Conservation (phyloP, 805 yeast genomes). For the Torulaspora franciscae region DNA sequence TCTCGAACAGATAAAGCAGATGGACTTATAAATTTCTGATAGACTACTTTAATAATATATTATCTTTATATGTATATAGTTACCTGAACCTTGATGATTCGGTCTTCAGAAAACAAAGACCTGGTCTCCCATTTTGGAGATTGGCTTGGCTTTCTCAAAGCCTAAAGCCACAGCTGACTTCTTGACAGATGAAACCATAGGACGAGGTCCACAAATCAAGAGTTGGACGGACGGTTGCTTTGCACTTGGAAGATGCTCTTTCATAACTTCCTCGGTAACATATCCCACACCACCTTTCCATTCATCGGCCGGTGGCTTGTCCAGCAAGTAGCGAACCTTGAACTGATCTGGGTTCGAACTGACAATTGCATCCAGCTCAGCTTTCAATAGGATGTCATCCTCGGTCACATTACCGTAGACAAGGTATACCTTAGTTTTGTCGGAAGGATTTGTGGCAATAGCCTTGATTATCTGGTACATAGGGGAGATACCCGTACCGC, state of each 20-base stretch:
- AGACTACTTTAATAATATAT: neutral
- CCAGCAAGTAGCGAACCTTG: conserved; percentile 66
- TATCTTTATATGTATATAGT: conserved; percentile 1
- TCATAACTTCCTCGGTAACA: conserved; percentile 69
- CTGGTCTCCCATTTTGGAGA: conserved; percentile 85
- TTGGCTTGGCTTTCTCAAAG: conserved; percentile 78
- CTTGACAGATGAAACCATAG: conserved; percentile 81
- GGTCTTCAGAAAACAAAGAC: conserved; percentile 66
- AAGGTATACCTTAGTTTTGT: conserved; percentile 67
- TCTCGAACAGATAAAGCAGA: conserved; percentile 42
- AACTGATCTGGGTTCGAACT: conserved; percentile 54
- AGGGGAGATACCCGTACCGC: conserved; percentile 96
- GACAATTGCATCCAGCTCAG: conserved; percentile 69
- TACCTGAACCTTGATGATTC: neutral
- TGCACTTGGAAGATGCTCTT: conserved; percentile 57
- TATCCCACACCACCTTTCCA: conserved; percentile 82
- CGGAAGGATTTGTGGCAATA: conserved; percentile 68
- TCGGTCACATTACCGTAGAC: conserved; percentile 78
- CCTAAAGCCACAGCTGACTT: conserved; percentile 73
- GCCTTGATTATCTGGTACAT: conserved; percentile 90
- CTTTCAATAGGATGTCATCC: conserved; percentile 73
- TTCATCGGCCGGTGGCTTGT: conserved; percentile 53
- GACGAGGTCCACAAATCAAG: conserved; percentile 90
- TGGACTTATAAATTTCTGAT: conserved; percentile 19
- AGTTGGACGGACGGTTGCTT: conserved; percentile 51